phyloP scores from a whole-genome alignment of 495 filamentous ascomycete genomes.

The Hypoxylon fragiforme region DNA sequence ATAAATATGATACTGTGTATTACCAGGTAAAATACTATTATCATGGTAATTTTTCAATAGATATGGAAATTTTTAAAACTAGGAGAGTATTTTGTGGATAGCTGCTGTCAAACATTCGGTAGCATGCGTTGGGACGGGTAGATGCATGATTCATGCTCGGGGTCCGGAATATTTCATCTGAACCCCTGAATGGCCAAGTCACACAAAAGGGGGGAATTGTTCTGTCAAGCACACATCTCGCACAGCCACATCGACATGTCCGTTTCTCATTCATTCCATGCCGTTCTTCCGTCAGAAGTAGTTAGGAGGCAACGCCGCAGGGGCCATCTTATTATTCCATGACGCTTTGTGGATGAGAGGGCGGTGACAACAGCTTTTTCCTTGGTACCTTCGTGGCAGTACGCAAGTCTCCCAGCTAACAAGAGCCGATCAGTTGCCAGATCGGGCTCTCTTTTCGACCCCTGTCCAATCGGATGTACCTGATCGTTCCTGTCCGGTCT shows the following conservation, averaged over 20 bases:
- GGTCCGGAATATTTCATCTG: neutral
- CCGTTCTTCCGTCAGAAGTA: too few relatives aligned
- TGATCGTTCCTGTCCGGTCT: slow-evolving; percentile 1
- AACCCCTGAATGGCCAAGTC: neutral
- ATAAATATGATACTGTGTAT: too few relatives aligned
- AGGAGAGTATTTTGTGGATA: neutral
- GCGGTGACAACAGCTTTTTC: slow-evolving; percentile 4
- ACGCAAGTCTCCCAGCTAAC: slow-evolving; percentile 2
- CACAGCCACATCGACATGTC: too few relatives aligned
- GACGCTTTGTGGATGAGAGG: too few relatives aligned
- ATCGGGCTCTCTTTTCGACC: slow-evolving; percentile 7
- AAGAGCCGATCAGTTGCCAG: slow-evolving; percentile 19
- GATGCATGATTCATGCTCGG: neutral
- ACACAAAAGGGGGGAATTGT: neutral
- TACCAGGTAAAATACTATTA: too few relatives aligned
- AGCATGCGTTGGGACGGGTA: neutral
- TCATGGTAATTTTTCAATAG: too few relatives aligned
- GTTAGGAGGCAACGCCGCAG: too few relatives aligned
- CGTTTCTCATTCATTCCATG: too few relatives aligned
- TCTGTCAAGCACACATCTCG: too few relatives aligned
- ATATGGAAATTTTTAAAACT: too few relatives aligned
- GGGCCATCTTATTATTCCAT: neutral
- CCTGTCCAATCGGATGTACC: slow-evolving; percentile 14
- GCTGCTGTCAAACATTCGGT: neutral
- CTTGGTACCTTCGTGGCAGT: neutral